These are phyloP conservation scores for Coemansia sp. DNA, from an alignment of 192 early-diverging fungal genomes.

Conservation along the genomic window DNA sequence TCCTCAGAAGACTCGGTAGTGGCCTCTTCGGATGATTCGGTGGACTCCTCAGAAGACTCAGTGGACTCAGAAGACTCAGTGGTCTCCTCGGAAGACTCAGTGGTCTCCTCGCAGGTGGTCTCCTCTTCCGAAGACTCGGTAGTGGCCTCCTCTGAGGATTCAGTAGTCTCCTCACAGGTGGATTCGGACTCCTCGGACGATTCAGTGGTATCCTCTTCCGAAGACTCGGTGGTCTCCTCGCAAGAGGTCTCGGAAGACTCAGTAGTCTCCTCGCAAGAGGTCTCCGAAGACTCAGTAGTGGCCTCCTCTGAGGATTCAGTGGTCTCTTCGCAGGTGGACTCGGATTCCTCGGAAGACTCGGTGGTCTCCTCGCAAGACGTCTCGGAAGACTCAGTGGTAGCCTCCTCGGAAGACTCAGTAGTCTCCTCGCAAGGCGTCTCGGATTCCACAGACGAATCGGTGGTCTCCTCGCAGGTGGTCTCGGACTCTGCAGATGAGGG, in stretches of 20 bases:
- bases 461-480: slow-evolving; percentile 16
- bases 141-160: slow-evolving; percentile 6
- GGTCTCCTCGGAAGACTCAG: slow-evolving; percentile 9
- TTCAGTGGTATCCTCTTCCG: slow-evolving; percentile 5
- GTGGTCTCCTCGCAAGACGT: slow-evolving; percentile 10
- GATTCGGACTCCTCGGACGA: too few relatives aligned
- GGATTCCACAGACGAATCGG: slow-evolving; percentile 11
- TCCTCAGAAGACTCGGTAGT: slow-evolving; percentile 6
- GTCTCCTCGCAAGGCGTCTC: slow-evolving; percentile 10
- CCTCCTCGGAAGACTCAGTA: slow-evolving; percentile 12
- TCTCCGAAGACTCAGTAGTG: slow-evolving; percentile 10
- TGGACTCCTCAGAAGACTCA: neutral
- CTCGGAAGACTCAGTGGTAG: slow-evolving; percentile 3
- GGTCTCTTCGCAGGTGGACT: slow-evolving; percentile 8
- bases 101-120: slow-evolving; percentile 11
- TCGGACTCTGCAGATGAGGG: slow-evolving; percentile 3
- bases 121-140: slow-evolving; percentile 6
- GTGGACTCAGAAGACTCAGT: neutral
- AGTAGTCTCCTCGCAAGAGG: slow-evolving; percentile 14
- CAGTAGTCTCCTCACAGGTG: slow-evolving; percentile 3
- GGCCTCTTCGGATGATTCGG: slow-evolving; percentile 5
- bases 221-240: slow-evolving; percentile 4
- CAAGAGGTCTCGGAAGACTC: slow-evolving; percentile 11
- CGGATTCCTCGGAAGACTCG: slow-evolving; percentile 14
- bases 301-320: slow-evolving; percentile 15